Base-by-base conservation (phyloP, 345 rosid species). In the Euphorbia tirucalli region DNA sequence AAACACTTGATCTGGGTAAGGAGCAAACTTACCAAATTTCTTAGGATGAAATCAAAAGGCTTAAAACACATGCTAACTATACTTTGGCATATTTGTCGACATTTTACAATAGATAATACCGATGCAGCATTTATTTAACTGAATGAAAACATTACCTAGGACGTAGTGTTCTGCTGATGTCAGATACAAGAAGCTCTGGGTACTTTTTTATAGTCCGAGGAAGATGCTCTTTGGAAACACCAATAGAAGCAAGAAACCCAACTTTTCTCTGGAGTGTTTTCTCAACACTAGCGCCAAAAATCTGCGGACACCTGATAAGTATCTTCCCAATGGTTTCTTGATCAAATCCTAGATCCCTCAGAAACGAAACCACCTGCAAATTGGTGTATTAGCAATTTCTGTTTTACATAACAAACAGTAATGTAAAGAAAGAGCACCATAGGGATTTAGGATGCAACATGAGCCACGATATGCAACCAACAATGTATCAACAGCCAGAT, bases 131-230 rank as follows among this genome's bases (percentile, higher is more conserved):
- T 54, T 60, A 15, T 16, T 10, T 28, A 0, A 18, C 7, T 31
- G 16, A 15, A 41, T 10, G 62, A 65, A 72, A 75, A 49, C 71
- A 66, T 70, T 88, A 93, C 98, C 98, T 85, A 71, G 97, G 96
- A 79, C 79, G 82, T 54, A 90, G 18, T 30, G 96, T 85, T 73
- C 78, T 69, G 62, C 86, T 83, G 18, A 87, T 61, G 39, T 94
- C 87, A 31, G 85, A 87, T 41, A 90, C 83, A 64, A 94, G 92
- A 81, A 94, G 77, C 73, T 90, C 96, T 0, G 98, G 98, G 58
- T 91, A 91, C 77, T 94, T 94, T 79, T 83, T 91, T 32, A 94
- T 81, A 71, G 87, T 86, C 46, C 88, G 86, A 31, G 91, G 86
- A 14, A 87, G 84, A 72, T 87, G 88, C 9, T 69, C 79, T 27